phyloP scores from a whole-genome alignment of 192 early-diverging fungal species.

The Bifiguratus adelaidae region DNA sequence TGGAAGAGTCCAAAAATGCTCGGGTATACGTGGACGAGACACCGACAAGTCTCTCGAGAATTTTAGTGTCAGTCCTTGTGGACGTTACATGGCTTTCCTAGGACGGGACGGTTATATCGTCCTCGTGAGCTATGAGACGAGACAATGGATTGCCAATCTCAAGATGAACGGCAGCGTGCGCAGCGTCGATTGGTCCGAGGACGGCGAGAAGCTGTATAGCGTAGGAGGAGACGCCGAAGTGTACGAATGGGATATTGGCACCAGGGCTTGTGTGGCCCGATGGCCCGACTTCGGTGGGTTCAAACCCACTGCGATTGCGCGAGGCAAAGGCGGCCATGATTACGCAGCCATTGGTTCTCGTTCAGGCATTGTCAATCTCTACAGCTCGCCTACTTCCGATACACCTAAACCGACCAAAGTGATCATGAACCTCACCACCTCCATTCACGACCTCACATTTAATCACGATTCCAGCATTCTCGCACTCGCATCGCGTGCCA shows the following conservation, averaged over 20 bases:
- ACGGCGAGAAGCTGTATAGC: conserved; percentile 68
- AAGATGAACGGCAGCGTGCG: conserved; percentile 82
- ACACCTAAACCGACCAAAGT: conserved; percentile 61
- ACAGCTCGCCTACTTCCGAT: conserved; percentile 35
- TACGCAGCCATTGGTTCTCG: conserved; percentile 77
- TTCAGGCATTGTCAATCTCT: conserved; percentile 87
- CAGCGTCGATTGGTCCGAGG: conserved; percentile 65
- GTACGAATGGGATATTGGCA: conserved; percentile 81
- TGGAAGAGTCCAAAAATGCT: conserved; percentile 55
- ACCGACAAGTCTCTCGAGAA: conserved; percentile 67
- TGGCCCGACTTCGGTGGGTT: conserved; percentile 80
- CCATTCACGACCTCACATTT: conserved; percentile 62
- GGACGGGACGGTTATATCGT: conserved; percentile 77
- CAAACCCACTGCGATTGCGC: conserved; percentile 55
- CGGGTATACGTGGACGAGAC: conserved; percentile 63
- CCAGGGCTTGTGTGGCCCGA: conserved; percentile 60
- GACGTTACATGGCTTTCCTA: conserved; percentile 66
- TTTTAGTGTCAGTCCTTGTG: conserved; percentile 57
- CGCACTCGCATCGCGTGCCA: conserved; percentile 58
- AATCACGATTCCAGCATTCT: conserved; percentile 82
- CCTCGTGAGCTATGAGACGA: conserved; percentile 63
- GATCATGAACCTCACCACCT: conserved; percentile 80
- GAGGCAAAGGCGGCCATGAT: conserved; percentile 63
- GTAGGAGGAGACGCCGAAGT: conserved; percentile 75
- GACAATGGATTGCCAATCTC: conserved; percentile 81